Evolutionary conservation across 1,139 yeast genomes (phyloP).

Genomic region (Taphrina betulina): DNA sequence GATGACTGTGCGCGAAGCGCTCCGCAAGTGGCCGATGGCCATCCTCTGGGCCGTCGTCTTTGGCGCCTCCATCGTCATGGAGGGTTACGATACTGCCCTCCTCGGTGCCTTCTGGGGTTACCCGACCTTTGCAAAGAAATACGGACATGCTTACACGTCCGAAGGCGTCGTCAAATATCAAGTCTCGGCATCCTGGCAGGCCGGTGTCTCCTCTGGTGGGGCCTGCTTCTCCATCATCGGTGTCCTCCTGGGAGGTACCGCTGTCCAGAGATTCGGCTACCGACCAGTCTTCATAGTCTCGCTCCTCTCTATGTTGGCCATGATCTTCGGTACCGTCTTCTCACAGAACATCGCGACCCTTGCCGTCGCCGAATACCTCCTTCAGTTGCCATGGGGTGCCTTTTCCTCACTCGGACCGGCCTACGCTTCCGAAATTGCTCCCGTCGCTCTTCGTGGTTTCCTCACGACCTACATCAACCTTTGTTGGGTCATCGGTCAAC

Average conservation of each 20-base stretch:
- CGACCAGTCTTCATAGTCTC: conserved; percentile 46
- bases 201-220: conserved; percentile 48
- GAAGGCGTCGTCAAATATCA: conserved; percentile 40
- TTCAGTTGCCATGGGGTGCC: conserved; percentile 45
- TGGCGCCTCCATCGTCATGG: conserved; percentile 48
- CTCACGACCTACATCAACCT: conserved; percentile 50
- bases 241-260: conserved; percentile 46
- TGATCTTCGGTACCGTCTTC: conserved; percentile 51
- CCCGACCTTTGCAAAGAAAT: conserved; percentile 48
- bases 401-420: conserved; percentile 3
- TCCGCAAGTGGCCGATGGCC: conserved; percentile 46
- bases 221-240: conserved; percentile 49
- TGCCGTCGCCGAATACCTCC: conserved; percentile 50
- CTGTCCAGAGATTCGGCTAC: conserved; percentile 50
- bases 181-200: conserved; percentile 51
- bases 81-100: conserved; percentile 50
- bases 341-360: conserved; percentile 47
- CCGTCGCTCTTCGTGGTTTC: conserved; percentile 49
- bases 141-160: conserved; percentile 38
- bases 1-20: conserved; percentile 15
- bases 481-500: conserved; percentile 52
- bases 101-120: conserved; percentile 49
- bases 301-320: conserved; percentile 43
- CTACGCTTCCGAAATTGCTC: conserved; percentile 38
- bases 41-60: conserved; percentile 51